A percentile compares a stretch with the other conserved stretches of the same genome.
Conservation (phyloP, 192 early-diverging fungal species). For the Powellomyces hirtus region DNA sequence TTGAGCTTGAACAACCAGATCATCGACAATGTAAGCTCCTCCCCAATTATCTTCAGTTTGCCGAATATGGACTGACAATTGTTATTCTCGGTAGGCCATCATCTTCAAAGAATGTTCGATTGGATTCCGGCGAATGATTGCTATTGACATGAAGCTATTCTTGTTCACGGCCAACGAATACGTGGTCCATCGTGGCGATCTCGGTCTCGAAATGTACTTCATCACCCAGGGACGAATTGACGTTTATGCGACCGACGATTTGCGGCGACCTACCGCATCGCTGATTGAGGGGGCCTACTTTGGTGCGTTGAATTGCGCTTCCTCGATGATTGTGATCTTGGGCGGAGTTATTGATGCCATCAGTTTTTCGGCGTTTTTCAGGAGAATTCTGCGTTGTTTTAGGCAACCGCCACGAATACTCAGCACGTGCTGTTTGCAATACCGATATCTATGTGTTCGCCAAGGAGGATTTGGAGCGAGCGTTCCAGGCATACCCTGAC, state of each 20-base stretch:
- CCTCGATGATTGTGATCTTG: no score
- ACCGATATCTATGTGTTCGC: conserved; percentile 52
- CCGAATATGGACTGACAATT: neutral
- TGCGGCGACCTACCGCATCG: conserved; percentile 38
- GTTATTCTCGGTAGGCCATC: conserved; percentile 27
- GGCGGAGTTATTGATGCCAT: no score
- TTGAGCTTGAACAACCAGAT: conserved; percentile 51
- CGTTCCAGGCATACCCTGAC: conserved; percentile 45
- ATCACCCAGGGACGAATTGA: conserved; percentile 56
- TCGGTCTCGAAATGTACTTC: conserved; percentile 54
- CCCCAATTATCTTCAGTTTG: neutral
- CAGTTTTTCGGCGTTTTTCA: conserved; percentile 1
- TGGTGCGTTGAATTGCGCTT: no score
- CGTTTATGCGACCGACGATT: conserved; percentile 38
- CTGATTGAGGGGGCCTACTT: conserved; percentile 52
- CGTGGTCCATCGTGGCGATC: conserved; percentile 46
- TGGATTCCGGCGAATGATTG: conserved; percentile 46
- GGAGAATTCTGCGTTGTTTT: conserved; percentile 51
- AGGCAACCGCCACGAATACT: conserved; percentile 49
- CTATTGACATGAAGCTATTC: conserved; percentile 52
- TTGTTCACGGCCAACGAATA: conserved; percentile 55
- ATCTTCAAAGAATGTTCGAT: conserved; percentile 47
- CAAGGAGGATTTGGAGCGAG: conserved; percentile 40
- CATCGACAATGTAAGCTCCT: conserved; percentile 46
- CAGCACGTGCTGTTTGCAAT: conserved; percentile 49